Evolutionary conservation across 176 grass and related monocot species (phyloP).

Genomic region (Phoenix roebelenii): DNA sequence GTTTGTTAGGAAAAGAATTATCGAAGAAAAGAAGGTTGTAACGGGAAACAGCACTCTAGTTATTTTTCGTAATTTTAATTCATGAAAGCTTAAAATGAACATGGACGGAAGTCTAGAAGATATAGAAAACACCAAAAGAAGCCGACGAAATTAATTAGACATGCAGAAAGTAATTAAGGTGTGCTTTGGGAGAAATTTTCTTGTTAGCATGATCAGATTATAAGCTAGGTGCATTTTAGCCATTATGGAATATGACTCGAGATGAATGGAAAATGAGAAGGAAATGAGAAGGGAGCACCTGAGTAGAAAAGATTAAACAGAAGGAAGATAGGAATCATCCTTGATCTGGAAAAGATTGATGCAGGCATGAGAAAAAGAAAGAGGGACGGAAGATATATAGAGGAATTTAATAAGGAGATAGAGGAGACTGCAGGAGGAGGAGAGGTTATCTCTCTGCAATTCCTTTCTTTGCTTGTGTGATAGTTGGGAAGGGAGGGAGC

Average conservation of each 20-base stretch:
- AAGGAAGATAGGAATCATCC: slow-evolving; percentile 18
- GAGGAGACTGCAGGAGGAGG: neutral
- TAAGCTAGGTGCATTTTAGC: neutral
- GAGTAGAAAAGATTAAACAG: slow-evolving; percentile 39
- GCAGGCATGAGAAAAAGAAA: slow-evolving; percentile 5
- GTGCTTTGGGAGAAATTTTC: no score
- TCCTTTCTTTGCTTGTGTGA: slow-evolving; percentile 94
- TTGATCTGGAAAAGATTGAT: slow-evolving; percentile 14
- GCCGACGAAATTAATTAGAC: no score
- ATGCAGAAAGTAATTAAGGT: no score
- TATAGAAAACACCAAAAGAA: no score
- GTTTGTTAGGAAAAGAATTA: no score
- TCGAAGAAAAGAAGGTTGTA: no score
- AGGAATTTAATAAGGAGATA: slow-evolving; percentile 22
- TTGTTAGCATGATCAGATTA: no score
- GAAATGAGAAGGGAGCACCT: slow-evolving; percentile 35
- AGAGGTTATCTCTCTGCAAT: slow-evolving; percentile 23
- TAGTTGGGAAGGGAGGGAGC: slow-evolving; percentile 28
- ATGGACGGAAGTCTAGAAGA: no score
- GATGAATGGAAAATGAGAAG: neutral
- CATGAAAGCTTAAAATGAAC: no score
- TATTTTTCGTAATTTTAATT: no score
- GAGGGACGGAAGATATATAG: slow-evolving; percentile 3
- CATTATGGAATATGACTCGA: neutral
- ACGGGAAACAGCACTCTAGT: no score